Evolutionary conservation across 2,329 filamentous ascomycete species (phyloP).

Genomic region (Xylaria sp.): DNA sequence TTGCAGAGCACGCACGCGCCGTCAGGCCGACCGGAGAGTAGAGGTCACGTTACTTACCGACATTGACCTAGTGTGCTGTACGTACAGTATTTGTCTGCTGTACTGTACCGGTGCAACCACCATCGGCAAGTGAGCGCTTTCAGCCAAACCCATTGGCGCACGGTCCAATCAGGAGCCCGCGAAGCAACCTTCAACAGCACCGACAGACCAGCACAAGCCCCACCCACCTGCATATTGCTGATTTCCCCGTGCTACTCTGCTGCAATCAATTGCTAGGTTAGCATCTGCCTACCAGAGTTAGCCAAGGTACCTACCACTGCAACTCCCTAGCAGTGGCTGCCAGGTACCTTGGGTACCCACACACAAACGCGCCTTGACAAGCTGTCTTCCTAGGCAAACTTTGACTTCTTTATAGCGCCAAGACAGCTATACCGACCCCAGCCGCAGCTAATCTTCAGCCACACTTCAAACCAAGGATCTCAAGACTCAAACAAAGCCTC

Average conservation of each 20-base stretch:
- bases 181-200: background rate
- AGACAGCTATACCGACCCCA: constrained; percentile 1
- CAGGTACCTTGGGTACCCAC: constrained; percentile 26
- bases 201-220: constrained; percentile 20
- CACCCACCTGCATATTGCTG: constrained; percentile 28
- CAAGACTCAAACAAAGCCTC: background rate
- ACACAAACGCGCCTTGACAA: background rate
- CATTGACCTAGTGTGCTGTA: constrained; percentile 35
- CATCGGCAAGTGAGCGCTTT: constrained; percentile 34
- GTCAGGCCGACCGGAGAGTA: constrained; percentile 45
- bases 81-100: background rate
- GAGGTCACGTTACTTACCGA: constrained; percentile 49
- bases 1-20: constrained; percentile 41
- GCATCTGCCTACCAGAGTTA: background rate
- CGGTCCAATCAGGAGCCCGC: constrained; percentile 28
- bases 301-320: constrained; percentile 10
- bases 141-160: constrained; percentile 30
- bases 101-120: constrained; percentile 19
- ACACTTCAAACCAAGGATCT: constrained; percentile 23
- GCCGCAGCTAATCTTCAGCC: constrained; percentile 25
- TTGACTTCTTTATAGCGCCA: background rate
- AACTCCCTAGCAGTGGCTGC: background rate
- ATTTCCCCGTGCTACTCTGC: constrained; percentile 22
- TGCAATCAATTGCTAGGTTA: constrained; percentile 7
- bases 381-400: background rate